Percentiles rank a stretch among this genome's conserved stretches.
Conservation (phyloP, 2,329 filamentous ascomycete species). For the Periconia digitata region DNA sequence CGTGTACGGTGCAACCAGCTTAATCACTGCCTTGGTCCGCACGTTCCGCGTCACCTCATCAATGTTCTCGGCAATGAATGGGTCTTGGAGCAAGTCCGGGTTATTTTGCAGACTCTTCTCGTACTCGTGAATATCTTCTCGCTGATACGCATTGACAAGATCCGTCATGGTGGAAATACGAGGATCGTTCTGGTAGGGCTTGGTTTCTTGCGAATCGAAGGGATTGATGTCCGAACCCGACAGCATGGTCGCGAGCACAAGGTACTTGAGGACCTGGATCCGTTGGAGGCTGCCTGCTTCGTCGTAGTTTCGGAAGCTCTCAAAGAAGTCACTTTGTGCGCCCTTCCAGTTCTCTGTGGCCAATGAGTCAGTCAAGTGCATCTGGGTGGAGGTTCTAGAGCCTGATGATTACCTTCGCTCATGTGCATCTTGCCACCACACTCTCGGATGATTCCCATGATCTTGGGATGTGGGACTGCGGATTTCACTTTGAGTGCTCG, state of each 20-base stretch:
- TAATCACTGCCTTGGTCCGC: conserved; percentile 92
- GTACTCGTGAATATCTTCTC: conserved; percentile 90
- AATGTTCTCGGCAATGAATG: conserved; percentile 98
- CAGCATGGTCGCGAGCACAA: conserved; percentile 94
- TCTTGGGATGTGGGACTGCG: conserved; percentile 97
- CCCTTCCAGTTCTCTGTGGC: conserved; percentile 88
- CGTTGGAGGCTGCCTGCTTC: conserved; percentile 94
- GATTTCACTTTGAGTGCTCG: conserved; percentile 88
- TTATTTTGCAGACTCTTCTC: conserved; percentile 85
- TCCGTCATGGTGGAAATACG: conserved; percentile 97
- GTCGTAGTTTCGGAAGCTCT: conserved; percentile 98
- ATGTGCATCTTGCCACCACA: conserved; percentile 99
- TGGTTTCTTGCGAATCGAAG: conserved; percentile 97
- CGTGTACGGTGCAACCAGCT: conserved; percentile 92
- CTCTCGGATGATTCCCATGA: conserved; percentile 98
- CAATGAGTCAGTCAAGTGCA: conserved; percentile 22
- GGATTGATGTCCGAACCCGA: conserved; percentile 99
- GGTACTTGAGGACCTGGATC: conserved; percentile 96
- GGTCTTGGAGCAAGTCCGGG: conserved; percentile 84
- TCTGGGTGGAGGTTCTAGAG: conserved; percentile 8
- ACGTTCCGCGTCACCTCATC: conserved; percentile 98
- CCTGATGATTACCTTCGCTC: conserved; percentile 66
- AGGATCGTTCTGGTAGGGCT: conserved; percentile 94
- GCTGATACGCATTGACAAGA: conserved; percentile 93
- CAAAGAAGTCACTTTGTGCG: conserved; percentile 96